A percentile compares a stretch with the other conserved stretches of the same genome.
phyloP scores from a whole-genome alignment of 2,329 filamentous ascomycete species.

The Trichoderma simmonsii region DNA sequence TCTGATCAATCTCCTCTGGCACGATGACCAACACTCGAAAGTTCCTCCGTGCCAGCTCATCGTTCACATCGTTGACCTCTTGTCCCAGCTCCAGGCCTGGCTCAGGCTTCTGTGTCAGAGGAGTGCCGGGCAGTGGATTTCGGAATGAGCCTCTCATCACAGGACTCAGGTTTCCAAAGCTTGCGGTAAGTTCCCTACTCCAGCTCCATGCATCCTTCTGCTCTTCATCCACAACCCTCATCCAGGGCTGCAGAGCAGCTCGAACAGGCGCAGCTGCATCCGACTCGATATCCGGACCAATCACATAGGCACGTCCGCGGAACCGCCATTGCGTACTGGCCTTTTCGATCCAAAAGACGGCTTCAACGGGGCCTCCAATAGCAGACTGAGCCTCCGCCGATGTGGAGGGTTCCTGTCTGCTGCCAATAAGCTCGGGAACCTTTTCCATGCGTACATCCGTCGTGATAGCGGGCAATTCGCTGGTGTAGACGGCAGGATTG shows the following conservation, averaged over 20 bases:
- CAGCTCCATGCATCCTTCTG: conserved; percentile 63
- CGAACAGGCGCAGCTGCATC: conserved; percentile 47
- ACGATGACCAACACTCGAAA: conserved; percentile 82
- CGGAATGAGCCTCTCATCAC: conserved; percentile 74
- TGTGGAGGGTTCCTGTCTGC: conserved; percentile 31
- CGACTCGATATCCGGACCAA: conserved; percentile 65
- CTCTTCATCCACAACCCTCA: conserved; percentile 44
- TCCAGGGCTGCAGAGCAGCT: conserved; percentile 57
- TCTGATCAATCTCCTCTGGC: conserved; percentile 71
- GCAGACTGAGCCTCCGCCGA: conserved; percentile 43
- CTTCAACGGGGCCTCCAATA: conserved; percentile 72
- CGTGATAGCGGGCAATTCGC: conserved; percentile 77
- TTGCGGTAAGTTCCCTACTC: conserved; percentile 73
- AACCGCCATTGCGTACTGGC: conserved; percentile 80
- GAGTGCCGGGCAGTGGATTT: conserved; percentile 65
- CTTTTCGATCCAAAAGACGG: conserved; percentile 74
- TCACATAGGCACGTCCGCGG: conserved; percentile 69
- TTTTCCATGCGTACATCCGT: conserved; percentile 90
- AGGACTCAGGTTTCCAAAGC: conserved; percentile 87
- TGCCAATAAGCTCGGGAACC: conserved; percentile 64
- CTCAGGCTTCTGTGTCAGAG: conserved; percentile 50
- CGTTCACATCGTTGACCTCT: conserved; percentile 67
- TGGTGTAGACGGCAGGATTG: conserved; percentile 69
- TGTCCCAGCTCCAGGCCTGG: conserved; percentile 51
- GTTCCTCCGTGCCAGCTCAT: conserved; percentile 67